These are phyloP conservation scores for Areca catechu DNA, from an alignment of 176 grass and related monocot species.

Conservation along the genomic window DNA sequence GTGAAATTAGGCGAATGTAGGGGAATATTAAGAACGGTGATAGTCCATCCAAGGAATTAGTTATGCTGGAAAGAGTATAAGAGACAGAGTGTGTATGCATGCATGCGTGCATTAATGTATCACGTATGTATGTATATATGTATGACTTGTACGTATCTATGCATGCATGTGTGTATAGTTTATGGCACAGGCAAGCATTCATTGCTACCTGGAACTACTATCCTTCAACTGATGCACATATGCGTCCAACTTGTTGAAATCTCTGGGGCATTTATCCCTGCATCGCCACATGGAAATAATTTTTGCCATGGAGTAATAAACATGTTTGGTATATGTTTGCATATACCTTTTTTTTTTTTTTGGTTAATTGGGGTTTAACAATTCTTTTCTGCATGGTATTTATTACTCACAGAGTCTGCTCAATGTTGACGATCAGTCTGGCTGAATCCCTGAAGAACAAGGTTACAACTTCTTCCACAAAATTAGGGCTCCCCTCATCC, in stretches of 20 bases:
- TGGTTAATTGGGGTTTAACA: conserved; percentile 5
- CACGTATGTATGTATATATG: too few relatives aligned
- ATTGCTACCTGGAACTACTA: conserved; percentile 69
- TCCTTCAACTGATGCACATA: conserved; percentile 89
- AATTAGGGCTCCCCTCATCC: conserved; percentile 91
- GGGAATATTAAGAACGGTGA: too few relatives aligned
- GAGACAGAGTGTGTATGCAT: too few relatives aligned
- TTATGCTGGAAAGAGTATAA: too few relatives aligned
- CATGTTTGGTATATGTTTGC: conserved; percentile 13
- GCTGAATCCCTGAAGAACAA: conserved; percentile 85
- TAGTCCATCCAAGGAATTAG: too few relatives aligned
- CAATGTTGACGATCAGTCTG: conserved; percentile 72
- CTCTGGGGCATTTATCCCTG: conserved; percentile 68
- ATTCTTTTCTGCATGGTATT: conserved; percentile 3
- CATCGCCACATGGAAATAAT: conserved; percentile 12
- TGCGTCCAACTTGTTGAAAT: conserved; percentile 76
- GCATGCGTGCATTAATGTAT: too few relatives aligned
- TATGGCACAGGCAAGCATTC: background rate
- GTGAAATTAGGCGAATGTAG: too few relatives aligned
- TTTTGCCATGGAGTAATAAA: background rate
- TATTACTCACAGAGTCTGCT: conserved; percentile 68
- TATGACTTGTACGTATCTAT: too few relatives aligned
- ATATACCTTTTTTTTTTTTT: background rate
- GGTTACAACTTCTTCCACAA: conserved; percentile 78
- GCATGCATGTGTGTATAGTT: too few relatives aligned